Base-by-base conservation (phyloP, 2,329 filamentous ascomycete species). In the Fusarium sp. region DNA sequence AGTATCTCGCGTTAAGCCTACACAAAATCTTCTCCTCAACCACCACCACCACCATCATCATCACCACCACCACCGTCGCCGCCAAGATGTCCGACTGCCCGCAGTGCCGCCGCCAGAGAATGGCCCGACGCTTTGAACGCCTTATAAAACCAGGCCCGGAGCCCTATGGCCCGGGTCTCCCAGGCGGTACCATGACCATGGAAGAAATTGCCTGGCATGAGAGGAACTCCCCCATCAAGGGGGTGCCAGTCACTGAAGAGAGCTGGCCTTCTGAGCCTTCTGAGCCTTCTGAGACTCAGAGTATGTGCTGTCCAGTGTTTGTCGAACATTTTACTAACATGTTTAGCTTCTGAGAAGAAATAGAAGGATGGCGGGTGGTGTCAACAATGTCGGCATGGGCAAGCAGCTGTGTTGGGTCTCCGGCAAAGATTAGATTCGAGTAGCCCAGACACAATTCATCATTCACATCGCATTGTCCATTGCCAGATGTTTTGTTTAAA, bases 401-500 rank as follows among this genome's bases (percentile, higher is more conserved):
- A 15, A 29, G 20, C 9, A 18, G 47, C 5, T 12, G 22, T 20
- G 9, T 20, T 49, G 7, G 46, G 15, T 49, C 9, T 48, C 13
- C 18, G 16, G 34, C 34, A n/a, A 38, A 11, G 16, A 38, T 38
- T 38, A 30, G 3, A 32, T 6, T 38, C 34, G 8, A 13, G 11
- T 47, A 27, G 24, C 25, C 15, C 45, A 20, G 25, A 16, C 16
- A 27, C 25, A 47, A 41, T 11, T 20, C 16, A 25, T 41, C 22
- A 52, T 38, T 53, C 22, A 38, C 22, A 52, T 52, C 43, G 56
- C 27, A 38, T 10, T 15, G 3, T 25, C 16, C 3, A 15, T 10
- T 6, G 12, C 8, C 13, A 51, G 12, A 24, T 20, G 22, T 59
- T 54, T 57, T 61, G 48, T 58, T 55, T 6, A 55, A 60, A 25